A percentile compares a stretch with the other conserved stretches of the same genome.
Conservation (phyloP, 2,329 filamentous ascomycete species). For the Diaporthe citriasiana region DNA sequence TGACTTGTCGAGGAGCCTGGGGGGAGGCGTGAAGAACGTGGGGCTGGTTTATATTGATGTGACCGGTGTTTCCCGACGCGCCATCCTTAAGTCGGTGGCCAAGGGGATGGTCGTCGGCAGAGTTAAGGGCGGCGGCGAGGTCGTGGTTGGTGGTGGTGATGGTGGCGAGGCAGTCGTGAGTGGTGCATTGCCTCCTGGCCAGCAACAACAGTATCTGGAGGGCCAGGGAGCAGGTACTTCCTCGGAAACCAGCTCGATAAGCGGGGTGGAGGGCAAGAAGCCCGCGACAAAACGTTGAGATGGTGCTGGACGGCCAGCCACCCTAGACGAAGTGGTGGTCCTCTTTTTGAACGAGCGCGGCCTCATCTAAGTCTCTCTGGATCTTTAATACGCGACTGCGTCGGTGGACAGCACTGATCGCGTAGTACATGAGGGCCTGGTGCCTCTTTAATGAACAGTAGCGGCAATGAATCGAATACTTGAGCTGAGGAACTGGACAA, state of each 20-base stretch:
- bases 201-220: conserved; percentile 46
- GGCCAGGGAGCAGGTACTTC: conserved; percentile 47
- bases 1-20: conserved; percentile 79
- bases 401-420: background rate
- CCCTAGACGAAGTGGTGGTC: background rate
- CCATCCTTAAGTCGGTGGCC: conserved; percentile 93
- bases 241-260: conserved; percentile 39
- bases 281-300: conserved; percentile 38
- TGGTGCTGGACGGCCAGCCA: background rate
- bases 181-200: conserved; percentile 31
- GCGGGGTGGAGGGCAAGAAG: conserved; percentile 40
- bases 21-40: conserved; percentile 94
- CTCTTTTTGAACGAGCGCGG: background rate
- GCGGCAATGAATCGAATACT: background rate
- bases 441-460: background rate
- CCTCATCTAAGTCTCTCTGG: no score
- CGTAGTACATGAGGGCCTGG: background rate
- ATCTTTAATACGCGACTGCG: background rate
- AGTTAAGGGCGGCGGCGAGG: conserved; percentile 79
- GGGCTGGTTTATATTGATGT: conserved; percentile 98
- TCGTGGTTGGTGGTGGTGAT: conserved; percentile 79
- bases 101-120: conserved; percentile 95
- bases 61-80: conserved; percentile 88
- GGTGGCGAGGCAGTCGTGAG: conserved; percentile 47
- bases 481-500: background rate